These are phyloP conservation scores for Astraeus odoratus DNA, from an alignment of 768 basidiomycete genomes.

Conservation along the genomic window DNA sequence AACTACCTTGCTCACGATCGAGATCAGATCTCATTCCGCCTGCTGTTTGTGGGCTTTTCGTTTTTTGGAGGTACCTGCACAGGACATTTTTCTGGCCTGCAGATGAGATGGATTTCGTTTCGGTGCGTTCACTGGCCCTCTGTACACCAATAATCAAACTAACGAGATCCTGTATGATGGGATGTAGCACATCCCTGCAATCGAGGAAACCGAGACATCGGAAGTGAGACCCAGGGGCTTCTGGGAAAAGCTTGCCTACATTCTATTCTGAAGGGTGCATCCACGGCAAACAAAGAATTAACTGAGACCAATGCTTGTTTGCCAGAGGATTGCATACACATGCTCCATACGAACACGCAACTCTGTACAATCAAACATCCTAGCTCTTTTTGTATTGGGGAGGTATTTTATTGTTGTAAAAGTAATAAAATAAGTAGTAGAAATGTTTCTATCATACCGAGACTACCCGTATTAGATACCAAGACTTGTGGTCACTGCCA, in stretches of 20 bases:
- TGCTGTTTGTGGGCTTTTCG: neutral
- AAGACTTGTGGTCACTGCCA: neutral
- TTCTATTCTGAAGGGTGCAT: constrained; percentile 2
- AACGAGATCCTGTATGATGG: neutral
- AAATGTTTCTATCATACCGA: too few species aligned
- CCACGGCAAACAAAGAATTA: too few species aligned
- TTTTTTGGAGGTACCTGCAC: neutral
- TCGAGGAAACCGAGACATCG: constrained; percentile 5
- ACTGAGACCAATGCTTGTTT: too few species aligned
- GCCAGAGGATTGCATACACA: too few species aligned
- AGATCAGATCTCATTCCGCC: neutral
- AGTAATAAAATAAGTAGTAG: too few species aligned
- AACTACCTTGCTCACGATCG: neutral
- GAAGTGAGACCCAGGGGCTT: constrained; percentile 1
- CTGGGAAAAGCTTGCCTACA: constrained; percentile 5
- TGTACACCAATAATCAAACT: neutral
- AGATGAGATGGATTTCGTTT: neutral
- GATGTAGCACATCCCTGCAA: constrained; percentile 6
- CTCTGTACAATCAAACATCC: too few species aligned
- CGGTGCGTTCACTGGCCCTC: neutral
- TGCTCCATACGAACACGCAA: too few species aligned
- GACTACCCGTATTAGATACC: too few species aligned
- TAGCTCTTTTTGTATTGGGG: too few species aligned
- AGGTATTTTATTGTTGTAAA: too few species aligned
- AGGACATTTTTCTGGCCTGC: neutral